These are phyloP conservation scores for Erigeron canadensis DNA, from an alignment of 129 eudicot genomes.

Conservation along the genomic window DNA sequence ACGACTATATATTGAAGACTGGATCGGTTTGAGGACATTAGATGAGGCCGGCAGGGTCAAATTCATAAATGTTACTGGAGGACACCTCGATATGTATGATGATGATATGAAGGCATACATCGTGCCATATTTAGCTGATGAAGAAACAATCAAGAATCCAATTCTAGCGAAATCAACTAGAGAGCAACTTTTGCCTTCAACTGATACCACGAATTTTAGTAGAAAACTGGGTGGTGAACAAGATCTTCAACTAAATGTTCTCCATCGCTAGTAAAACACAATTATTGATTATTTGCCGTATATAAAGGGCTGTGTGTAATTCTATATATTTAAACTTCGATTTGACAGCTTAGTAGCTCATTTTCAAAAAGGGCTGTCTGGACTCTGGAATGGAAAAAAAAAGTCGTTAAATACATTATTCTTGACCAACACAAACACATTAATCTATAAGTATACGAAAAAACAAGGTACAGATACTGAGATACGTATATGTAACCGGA, in stretches of 20 bases:
- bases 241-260: constrained; percentile 30
- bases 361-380: neutral
- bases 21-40: constrained; percentile 79
- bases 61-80: constrained; percentile 62
- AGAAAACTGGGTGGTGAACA: constrained; percentile 36
- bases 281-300: neutral
- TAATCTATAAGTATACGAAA: too few relatives aligned
- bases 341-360: neutral
- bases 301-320: constrained; percentile 8
- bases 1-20: constrained; percentile 72
- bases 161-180: constrained; percentile 15
- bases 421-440: too few relatives aligned
- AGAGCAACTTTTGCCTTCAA: neutral
- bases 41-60: constrained; percentile 84
- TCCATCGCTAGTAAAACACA: constrained; percentile 9
- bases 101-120: constrained; percentile 67
- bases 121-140: constrained; percentile 62
- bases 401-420: too few relatives aligned
- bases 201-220: constrained; percentile 8
- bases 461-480: too few relatives aligned
- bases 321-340: neutral
- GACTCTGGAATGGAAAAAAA: too few relatives aligned
- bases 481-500: too few relatives aligned
- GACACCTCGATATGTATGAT: constrained; percentile 59
- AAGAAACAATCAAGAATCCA: constrained; percentile 22